Evolutionary conservation across 495 filamentous ascomycete genomes (phyloP), one percentile per base, ranked within the genome.

Genomic region (Lophium mytilinum): DNA sequence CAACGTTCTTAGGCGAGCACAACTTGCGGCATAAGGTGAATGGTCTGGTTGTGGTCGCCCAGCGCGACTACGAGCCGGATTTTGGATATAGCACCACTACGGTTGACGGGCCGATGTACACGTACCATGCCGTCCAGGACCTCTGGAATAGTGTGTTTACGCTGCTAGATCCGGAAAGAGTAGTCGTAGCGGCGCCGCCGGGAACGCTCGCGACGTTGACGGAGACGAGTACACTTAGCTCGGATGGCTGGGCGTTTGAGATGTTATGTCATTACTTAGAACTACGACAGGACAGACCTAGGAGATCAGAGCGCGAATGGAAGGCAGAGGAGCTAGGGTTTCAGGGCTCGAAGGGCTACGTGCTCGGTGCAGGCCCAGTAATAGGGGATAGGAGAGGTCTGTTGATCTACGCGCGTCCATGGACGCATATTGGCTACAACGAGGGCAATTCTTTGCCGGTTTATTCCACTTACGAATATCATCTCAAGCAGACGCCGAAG

Each of bases 251-350:
- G 62, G 62, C 62, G 15, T 65, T 65, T 37, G 56, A 65, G 8
- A 65, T 61, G 62, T 58, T 58, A 17, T 55, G 61, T 52, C 62
- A 65, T 37, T 65, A 65, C 33, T 37, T 65, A 19, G 62, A 65
- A 41, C 57, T 64, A 10, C n/a, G 53, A 7, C 55, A 61, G 37
- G 0, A 18, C 10, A 34, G 48, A 14, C 14, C 41, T n/a, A 17
- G 15, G 33, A 37, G 21, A 12, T 9, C 6, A n/a, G 4, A 39
- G 48, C 2, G 35, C 24, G 24, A 30, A 30, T 3, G 2, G 24
- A 15, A 50, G 53, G 17, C 7, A 4, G 14, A 51, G 33, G 45
- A 24, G 8, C 33, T 18, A 9, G 45, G 7, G 14, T 18, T 18
- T 18, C 45, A 48, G 33, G 2, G 14, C 21, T 9, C 18, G 1